Evolutionary conservation across 2,329 filamentous ascomycete species (phyloP).

Genomic region (Trichoderma cornu-damae): DNA sequence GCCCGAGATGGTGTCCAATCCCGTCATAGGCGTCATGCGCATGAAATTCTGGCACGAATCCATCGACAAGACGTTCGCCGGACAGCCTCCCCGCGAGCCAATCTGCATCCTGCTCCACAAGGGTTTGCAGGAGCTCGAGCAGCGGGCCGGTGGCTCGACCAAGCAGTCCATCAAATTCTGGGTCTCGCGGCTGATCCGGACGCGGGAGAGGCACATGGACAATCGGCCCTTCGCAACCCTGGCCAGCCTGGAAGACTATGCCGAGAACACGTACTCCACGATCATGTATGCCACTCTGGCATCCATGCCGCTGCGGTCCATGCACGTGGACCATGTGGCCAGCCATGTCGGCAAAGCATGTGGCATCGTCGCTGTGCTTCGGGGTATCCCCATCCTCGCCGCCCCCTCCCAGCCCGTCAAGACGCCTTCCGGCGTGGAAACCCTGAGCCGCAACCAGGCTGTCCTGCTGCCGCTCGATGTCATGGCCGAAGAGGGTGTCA

Average conservation of each 20-base stretch:
- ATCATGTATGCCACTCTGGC: conserved; percentile 84
- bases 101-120: conserved; percentile 78
- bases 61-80: conserved; percentile 70
- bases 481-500: conserved; percentile 75
- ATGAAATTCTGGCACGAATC: conserved; percentile 94
- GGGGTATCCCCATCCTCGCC: conserved; percentile 82
- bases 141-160: conserved; percentile 37
- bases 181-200: conserved; percentile 71
- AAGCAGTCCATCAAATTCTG: conserved; percentile 61
- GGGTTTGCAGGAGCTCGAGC: conserved; percentile 59
- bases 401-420: conserved; percentile 54
- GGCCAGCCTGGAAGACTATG: conserved; percentile 74
- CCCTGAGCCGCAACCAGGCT: conserved; percentile 40
- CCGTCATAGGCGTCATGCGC: conserved; percentile 81
- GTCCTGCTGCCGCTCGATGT: conserved; percentile 82
- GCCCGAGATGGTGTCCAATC: conserved; percentile 81
- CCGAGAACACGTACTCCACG: conserved; percentile 91
- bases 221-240: conserved; percentile 76
- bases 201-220: conserved; percentile 75
- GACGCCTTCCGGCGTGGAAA: conserved; percentile 37
- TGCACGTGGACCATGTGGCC: conserved; percentile 86
- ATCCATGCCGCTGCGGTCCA: conserved; percentile 69
- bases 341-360: conserved; percentile 93
- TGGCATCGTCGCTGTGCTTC: conserved; percentile 80
- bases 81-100: conserved; percentile 79